Evolutionary conservation across 1,139 yeast species (phyloP).

Genomic region (Taiozyma onychis): DNA sequence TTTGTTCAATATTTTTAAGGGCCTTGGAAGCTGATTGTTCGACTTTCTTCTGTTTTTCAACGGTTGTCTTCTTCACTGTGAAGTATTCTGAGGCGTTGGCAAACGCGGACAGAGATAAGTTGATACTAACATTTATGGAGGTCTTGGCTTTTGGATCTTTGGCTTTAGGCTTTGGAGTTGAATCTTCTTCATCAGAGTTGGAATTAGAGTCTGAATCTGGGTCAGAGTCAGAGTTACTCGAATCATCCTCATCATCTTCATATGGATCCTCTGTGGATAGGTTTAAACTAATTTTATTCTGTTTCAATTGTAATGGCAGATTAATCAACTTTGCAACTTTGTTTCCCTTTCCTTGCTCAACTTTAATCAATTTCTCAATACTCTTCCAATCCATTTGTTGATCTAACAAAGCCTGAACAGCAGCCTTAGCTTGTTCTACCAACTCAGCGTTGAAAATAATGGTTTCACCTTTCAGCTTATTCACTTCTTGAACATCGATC

Average conservation of each 20-base stretch:
- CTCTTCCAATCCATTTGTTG: constrained; percentile 96
- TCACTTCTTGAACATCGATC: constrained; percentile 55
- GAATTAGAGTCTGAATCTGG: constrained; percentile 23
- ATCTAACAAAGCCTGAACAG: constrained; percentile 60
- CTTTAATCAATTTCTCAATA: constrained; percentile 67
- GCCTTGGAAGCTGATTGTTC: constrained; percentile 76
- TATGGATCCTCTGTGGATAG: constrained; percentile 43
- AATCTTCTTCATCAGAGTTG: constrained; percentile 15
- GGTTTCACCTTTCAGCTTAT: constrained; percentile 65
- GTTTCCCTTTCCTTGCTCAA: constrained; percentile 67
- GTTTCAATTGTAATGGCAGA: constrained; percentile 64
- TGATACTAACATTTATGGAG: constrained; percentile 54
- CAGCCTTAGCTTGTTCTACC: constrained; percentile 66
- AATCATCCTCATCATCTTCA: constrained; percentile 27
- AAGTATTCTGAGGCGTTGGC: constrained; percentile 90
- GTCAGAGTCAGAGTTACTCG: constrained; percentile 31
- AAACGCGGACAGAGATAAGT: constrained; percentile 67
- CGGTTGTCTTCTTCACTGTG: constrained; percentile 71
- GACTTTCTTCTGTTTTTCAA: constrained; percentile 74
- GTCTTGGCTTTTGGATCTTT: constrained; percentile 7
- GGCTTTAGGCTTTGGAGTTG: constrained; percentile 15
- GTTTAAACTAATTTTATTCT: constrained; percentile 58
- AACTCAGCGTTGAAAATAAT: constrained; percentile 64
- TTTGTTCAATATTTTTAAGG: constrained; percentile 76
- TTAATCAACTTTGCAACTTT: constrained; percentile 55